Evolutionary conservation across 306 rosid genomes (phyloP), one percentile per base, ranked within the genome.

Genomic region (Cicer cuneatum): DNA sequence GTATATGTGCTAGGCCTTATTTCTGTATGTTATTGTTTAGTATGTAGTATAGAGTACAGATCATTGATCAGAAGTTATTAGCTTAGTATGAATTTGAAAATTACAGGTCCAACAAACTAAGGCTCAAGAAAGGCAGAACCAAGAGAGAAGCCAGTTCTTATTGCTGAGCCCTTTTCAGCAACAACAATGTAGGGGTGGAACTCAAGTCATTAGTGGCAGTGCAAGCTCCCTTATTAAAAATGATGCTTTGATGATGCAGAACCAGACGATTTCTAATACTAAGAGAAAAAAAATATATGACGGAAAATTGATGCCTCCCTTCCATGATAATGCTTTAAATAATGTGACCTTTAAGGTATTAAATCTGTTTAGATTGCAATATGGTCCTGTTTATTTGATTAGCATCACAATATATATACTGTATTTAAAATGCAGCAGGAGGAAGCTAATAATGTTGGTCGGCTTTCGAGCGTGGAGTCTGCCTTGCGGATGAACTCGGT

Each of bases 331-430:
- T 78, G 78, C 80, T 21, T 86, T 80, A 6, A 83, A 84, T 75
- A 84, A 85, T 77, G 85, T 49, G n/a, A 24, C 72, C 64, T 71
- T 81, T 41, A 82, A 79, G 94, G 96, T 92, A 85, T 57, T 58
- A 29, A 10, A 47, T 80, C 72, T 81, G 11, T 64, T 40, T 15
- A 21, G 65, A 81, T 75, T 77, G 14, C 54, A 13, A 45, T 61
- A 46, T 4, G 57, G 61, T 29, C 41, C 4, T 76, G 73, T 76
- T 21, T 48, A 54, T 73, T 24, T 19, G n/a, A 51, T 52, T 19
- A 72, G 7, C 10, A 66, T 77, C 69, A 66, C 61, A 5, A 8
- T 15, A 60, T 7, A n/a, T n/a, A 60, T n/a, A n/a, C 47, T 78
- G 48, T 69, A 42, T 65, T 41, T 53, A 63, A 57, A 72, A 38